These are phyloP conservation scores for Theobroma grandiflorum DNA, from an alignment of 441 rosid species.

Conservation along the genomic window DNA sequence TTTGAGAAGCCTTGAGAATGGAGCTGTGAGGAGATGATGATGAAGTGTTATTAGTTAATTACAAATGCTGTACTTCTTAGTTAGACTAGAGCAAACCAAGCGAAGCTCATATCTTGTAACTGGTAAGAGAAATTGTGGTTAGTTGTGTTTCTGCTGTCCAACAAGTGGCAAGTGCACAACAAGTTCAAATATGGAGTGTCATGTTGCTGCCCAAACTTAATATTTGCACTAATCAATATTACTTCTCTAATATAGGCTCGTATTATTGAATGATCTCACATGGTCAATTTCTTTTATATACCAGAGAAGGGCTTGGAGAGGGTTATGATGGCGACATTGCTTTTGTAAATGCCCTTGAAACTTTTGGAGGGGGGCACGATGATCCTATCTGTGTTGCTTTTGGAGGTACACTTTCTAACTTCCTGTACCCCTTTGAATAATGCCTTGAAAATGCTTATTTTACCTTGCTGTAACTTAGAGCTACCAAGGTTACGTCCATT, in stretches of 20 bases:
- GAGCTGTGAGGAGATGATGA: background rate
- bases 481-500: background rate
- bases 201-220: background rate
- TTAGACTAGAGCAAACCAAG: background rate
- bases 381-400: slow-evolving; percentile 96
- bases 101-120: background rate
- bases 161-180: slow-evolving; percentile 15
- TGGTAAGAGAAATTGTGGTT: background rate
- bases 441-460: background rate
- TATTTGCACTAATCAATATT: background rate
- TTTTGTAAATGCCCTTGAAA: slow-evolving; percentile 93
- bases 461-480: background rate
- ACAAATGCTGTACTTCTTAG: background rate
- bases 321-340: slow-evolving; percentile 92
- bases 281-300: slow-evolving; percentile 22
- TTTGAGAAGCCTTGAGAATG: background rate
- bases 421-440: background rate
- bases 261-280: slow-evolving; percentile 25
- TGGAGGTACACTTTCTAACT: slow-evolving; percentile 65
- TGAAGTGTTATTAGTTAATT: background rate
- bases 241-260: slow-evolving; percentile 11
- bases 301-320: slow-evolving; percentile 97
- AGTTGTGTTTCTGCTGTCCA: background rate
- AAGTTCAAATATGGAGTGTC: slow-evolving; percentile 6
- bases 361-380: slow-evolving; percentile 94